These are phyloP conservation scores for Coix lacrymajobi DNA, from an alignment of 176 grass and related monocot genomes.

Conservation along the genomic window DNA sequence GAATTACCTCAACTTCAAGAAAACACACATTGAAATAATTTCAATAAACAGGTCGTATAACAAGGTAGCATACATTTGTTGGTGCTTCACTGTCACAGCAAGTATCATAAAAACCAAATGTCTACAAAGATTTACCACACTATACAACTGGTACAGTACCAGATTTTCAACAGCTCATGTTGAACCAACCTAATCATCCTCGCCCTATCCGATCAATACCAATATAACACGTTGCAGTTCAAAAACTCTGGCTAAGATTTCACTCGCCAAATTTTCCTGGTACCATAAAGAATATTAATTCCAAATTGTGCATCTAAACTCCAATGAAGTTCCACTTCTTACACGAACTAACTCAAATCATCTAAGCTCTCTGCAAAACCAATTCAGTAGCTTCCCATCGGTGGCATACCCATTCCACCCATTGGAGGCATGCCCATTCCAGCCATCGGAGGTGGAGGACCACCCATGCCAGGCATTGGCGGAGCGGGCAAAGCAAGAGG, in stretches of 20 bases:
- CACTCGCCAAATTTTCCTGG: conserved; percentile 39
- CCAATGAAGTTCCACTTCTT: neutral
- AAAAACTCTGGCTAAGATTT: neutral
- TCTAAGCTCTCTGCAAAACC: conserved; percentile 10
- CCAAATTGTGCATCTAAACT: conserved; percentile 36
- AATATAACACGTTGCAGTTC: too few relatives aligned
- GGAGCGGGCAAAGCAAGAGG: conserved; percentile 88
- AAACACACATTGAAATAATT: too few relatives aligned
- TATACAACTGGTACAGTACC: too few relatives aligned
- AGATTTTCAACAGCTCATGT: too few relatives aligned
- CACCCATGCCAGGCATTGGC: conserved; percentile 67
- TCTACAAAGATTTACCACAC: too few relatives aligned
- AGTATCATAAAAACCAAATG: too few relatives aligned
- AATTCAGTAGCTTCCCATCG: conserved; percentile 75
- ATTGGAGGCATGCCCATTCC: conserved; percentile 86
- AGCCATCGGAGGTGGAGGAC: conserved; percentile 48
- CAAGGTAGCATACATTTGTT: too few relatives aligned
- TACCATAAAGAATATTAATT: conserved; percentile 54
- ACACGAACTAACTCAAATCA: neutral
- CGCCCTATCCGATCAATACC: too few relatives aligned
- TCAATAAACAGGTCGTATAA: too few relatives aligned
- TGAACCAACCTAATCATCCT: too few relatives aligned
- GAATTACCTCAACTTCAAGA: too few relatives aligned
- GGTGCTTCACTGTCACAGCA: too few relatives aligned
- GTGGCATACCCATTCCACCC: conserved; percentile 47